Evolutionary conservation across 192 early-diverging fungal genomes (phyloP), one percentile per base, ranked within the genome.

Genomic region (Podila minutissima): DNA sequence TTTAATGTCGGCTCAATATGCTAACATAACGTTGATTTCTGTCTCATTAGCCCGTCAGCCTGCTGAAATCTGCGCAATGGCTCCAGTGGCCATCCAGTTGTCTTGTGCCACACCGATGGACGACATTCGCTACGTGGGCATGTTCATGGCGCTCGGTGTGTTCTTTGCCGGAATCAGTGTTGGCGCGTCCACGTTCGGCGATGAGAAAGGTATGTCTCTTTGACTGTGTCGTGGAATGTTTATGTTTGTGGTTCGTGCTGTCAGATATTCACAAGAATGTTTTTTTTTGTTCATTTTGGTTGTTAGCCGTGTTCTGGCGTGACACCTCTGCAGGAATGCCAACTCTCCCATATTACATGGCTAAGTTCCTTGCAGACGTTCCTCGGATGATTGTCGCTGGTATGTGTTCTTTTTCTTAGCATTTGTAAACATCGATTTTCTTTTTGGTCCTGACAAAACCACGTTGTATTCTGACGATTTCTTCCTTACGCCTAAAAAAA

Each of bases 261-360:
- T 19, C n/a, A 28, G 12, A 5, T 67, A 20, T 35, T 32, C 31
- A 29, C 15, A 67, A 10, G 12, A 55, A 67, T 58, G 31, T 12
- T n/a, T n/a, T 22, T 32, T 22, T 22, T 37, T 37, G 20, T 53
- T 49, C 35, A n/a, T 29, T 59, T 32, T 22, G 6, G n/a, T 64
- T 48, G 15, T 31, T 31, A 76, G 88, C 89, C 4, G 91, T 92
- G 1, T 92, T 79, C 50, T 92, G 91, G 91, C 84, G 91, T 26
- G 91, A 92, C 62, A 77, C 85, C 12, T 71, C 86, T 2, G 72
- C 83, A 26, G 91, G 91, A 26, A 89, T 91, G 89, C 74, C 81
- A 26, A 83, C 88, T 0, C 53, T 91, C 11, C 90, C 90, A 24
- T 92, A 92, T 59, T 92, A 82, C 57, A 41, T 91, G 12, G 90